Conservation (phyloP, 495 filamentous ascomycete species). For the Penicillium bovifimosum region DNA sequence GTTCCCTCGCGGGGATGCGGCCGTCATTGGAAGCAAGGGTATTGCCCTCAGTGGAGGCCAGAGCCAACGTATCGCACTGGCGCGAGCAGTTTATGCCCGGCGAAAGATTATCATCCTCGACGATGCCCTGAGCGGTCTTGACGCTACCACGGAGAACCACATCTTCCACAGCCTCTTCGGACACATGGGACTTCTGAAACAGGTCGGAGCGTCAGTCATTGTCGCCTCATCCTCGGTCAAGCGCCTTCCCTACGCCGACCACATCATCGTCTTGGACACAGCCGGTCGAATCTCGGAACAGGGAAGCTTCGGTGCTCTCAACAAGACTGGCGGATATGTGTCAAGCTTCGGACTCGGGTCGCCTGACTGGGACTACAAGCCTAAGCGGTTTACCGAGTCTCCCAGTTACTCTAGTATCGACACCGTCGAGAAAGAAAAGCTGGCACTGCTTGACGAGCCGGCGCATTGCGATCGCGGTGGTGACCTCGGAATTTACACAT, state of each 20-base stretch:
- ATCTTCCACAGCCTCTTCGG: slow-evolving; percentile 56
- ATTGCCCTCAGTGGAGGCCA: slow-evolving; percentile 62
- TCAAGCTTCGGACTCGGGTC: slow-evolving; percentile 38
- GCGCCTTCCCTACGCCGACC: slow-evolving; percentile 46
- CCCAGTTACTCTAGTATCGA: slow-evolving; percentile 17
- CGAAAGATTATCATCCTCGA: slow-evolving; percentile 51
- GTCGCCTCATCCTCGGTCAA: slow-evolving; percentile 47
- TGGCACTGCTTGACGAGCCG: slow-evolving; percentile 11
- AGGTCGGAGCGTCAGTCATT: slow-evolving; percentile 45
- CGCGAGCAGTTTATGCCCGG: slow-evolving; percentile 54
- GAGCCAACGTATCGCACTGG: slow-evolving; percentile 57
- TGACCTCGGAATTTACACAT: slow-evolving; percentile 52
- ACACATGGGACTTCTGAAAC: slow-evolving; percentile 46
- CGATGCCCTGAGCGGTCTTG: slow-evolving; percentile 57
- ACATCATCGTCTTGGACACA: slow-evolving; percentile 46
- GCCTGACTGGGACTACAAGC: slow-evolving; percentile 29
- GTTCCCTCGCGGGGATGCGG: slow-evolving; percentile 52
- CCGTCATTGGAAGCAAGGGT: slow-evolving; percentile 58
- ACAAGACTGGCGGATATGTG: slow-evolving; percentile 43
- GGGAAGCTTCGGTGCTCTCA: slow-evolving; percentile 45
- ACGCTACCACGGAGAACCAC: slow-evolving; percentile 53
- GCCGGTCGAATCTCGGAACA: slow-evolving; percentile 45
- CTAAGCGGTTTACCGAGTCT: slow-evolving; percentile 19
- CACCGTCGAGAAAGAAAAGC: slow-evolving; percentile 20
- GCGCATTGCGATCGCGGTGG: slow-evolving; percentile 41